Conservation (phyloP, 192 early-diverging fungal species). For the Phycomyces nitens region DNA sequence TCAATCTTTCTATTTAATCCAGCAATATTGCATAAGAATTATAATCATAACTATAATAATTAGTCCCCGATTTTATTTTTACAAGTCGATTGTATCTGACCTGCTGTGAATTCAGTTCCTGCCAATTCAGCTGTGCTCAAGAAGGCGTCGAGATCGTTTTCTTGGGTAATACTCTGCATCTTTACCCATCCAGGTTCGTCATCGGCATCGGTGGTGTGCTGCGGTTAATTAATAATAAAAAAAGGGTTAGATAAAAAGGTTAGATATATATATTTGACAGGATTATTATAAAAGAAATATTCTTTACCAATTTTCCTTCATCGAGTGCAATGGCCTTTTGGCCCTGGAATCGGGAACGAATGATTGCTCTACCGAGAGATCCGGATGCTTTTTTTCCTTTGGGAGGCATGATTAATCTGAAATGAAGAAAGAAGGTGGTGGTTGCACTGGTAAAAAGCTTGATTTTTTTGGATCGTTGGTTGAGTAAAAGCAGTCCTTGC, state of each 20-base stretch:
- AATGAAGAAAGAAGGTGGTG: not conserved
- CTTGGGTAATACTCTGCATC: slow-evolving; percentile 94
- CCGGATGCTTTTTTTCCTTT: slow-evolving; percentile 31
- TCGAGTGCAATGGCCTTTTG: slow-evolving; percentile 37
- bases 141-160: slow-evolving; percentile 96
- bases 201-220: slow-evolving; percentile 83
- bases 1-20: slow-evolving; percentile 58
- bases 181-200: slow-evolving; percentile 82
- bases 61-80: slow-evolving; percentile 4
- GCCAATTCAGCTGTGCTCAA: slow-evolving; percentile 91
- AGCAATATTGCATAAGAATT: slow-evolving; percentile 1
- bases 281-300: not conserved
- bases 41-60: slow-evolving; percentile 7
- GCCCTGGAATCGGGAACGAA: slow-evolving; percentile 35
- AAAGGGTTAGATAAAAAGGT: not conserved
- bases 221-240: not conserved
- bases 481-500: not conserved
- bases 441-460: not conserved
- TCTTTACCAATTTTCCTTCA: slow-evolving; percentile 32
- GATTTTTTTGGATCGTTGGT: not conserved
- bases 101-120: slow-evolving; percentile 90
- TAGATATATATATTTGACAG: not conserved
- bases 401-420: slow-evolving; percentile 17
- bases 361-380: slow-evolving; percentile 35
- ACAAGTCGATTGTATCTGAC: slow-evolving; percentile 27